These are phyloP conservation scores for Populus hybrid DNA, from an alignment of 441 rosid species.

Conservation along the genomic window DNA sequence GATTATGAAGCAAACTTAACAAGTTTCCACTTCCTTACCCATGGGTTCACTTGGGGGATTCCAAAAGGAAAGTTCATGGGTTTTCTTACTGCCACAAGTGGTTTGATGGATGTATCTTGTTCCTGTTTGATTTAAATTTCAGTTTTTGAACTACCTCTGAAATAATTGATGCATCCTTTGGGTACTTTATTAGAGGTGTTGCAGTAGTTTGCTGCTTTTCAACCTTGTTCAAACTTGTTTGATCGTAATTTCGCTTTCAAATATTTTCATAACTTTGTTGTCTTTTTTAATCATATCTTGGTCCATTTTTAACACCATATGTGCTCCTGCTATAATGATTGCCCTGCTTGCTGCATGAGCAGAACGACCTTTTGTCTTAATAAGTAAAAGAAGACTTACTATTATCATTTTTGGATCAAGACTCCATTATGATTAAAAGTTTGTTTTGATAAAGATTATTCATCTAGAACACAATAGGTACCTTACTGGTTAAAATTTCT, in stretches of 20 bases:
- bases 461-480: background rate
- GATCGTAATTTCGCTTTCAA: background rate
- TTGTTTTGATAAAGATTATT: background rate
- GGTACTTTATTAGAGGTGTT: background rate
- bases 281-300: background rate
- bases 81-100: background rate
- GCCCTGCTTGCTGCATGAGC: background rate
- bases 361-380: background rate
- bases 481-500: background rate
- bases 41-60: background rate
- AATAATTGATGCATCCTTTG: background rate
- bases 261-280: background rate
- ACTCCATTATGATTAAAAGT: background rate
- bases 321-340: background rate
- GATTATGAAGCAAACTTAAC: background rate
- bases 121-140: background rate
- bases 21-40: background rate
- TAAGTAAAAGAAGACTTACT: background rate
- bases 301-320: background rate
- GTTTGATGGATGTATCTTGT: background rate
- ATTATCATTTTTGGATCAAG: background rate
- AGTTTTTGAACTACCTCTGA: background rate
- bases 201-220: background rate
- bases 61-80: background rate
- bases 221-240: background rate